These are phyloP conservation scores for Diutina mesorugosa DNA, from an alignment of 1,139 yeast genomes.

Conservation along the genomic window DNA sequence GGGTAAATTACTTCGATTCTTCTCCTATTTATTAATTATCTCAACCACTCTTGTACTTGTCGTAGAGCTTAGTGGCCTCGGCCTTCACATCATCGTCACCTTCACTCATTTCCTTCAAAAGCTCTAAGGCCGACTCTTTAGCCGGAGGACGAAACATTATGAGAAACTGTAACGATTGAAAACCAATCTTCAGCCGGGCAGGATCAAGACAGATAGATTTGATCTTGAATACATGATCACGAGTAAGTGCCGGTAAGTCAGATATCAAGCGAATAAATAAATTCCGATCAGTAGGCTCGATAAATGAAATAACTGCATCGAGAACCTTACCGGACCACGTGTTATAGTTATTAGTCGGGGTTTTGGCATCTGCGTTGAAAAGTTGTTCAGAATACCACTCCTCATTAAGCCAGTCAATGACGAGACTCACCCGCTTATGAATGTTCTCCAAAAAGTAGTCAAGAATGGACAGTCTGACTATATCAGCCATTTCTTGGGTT, in stretches of 20 bases:
- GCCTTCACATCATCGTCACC: constrained; percentile 40
- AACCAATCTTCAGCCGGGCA: constrained; percentile 65
- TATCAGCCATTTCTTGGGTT: constrained; percentile 34
- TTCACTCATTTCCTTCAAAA: constrained; percentile 44
- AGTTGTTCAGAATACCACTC: constrained; percentile 79
- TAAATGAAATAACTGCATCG: constrained; percentile 71
- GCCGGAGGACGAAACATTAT: constrained; percentile 88
- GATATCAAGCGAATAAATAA: constrained; percentile 71
- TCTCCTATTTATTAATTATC: not conserved
- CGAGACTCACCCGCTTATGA: constrained; percentile 56
- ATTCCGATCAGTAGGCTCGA: constrained; percentile 71
- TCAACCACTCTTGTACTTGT: not conserved
- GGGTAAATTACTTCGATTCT: not conserved
- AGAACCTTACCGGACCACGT: constrained; percentile 63
- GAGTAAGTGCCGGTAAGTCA: constrained; percentile 69
- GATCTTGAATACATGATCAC: constrained; percentile 46
- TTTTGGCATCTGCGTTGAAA: constrained; percentile 10
- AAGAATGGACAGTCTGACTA: constrained; percentile 59
- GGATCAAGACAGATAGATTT: constrained; percentile 81
- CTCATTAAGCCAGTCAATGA: constrained; percentile 91
- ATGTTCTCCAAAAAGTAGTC: constrained; percentile 66
- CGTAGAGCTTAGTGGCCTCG: constrained; percentile 34
- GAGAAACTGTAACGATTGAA: constrained; percentile 66
- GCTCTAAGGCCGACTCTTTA: constrained; percentile 47
- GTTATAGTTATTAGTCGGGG: constrained; percentile 37